phyloP scores from a whole-genome alignment of 345 rosid species.

The Eucalyptus polybractea region DNA sequence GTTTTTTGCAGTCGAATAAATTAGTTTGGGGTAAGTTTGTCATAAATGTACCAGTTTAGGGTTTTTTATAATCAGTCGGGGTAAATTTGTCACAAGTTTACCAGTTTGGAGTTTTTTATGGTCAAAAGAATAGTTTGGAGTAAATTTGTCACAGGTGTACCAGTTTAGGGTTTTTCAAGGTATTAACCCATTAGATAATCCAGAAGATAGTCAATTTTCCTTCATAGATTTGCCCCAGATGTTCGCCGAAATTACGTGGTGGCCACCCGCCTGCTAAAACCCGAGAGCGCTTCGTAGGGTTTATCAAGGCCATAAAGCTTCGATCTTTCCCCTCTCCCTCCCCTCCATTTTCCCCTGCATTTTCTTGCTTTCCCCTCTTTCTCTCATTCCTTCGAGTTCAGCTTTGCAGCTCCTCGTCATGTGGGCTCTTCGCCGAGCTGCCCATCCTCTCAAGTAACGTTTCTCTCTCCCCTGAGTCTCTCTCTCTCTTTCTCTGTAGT shows the following conservation, averaged over 20 bases:
- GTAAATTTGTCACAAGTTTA: no score
- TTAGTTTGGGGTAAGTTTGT: no score
- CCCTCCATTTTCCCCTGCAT: background rate
- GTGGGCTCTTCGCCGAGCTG: slow-evolving; percentile 58
- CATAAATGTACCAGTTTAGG: no score
- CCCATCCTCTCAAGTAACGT: slow-evolving; percentile 25
- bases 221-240: background rate
- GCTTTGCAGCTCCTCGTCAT: background rate
- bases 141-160: no score
- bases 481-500: background rate
- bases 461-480: background rate
- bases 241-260: background rate
- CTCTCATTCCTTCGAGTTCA: background rate
- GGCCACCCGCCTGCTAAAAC: background rate
- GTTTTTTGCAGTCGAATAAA: no score
- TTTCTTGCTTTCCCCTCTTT: background rate
- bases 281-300: background rate
- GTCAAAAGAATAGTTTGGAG: no score
- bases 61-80: no score
- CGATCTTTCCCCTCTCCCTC: background rate
- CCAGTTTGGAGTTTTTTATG: no score
- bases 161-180: no score
- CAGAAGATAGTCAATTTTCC: background rate
- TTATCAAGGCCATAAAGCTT: background rate
- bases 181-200: no score